A percentile compares a stretch with the other conserved stretches of the same genome.
Conservation (phyloP, 495 filamentous ascomycete genomes). For the Tirmania nivea region DNA sequence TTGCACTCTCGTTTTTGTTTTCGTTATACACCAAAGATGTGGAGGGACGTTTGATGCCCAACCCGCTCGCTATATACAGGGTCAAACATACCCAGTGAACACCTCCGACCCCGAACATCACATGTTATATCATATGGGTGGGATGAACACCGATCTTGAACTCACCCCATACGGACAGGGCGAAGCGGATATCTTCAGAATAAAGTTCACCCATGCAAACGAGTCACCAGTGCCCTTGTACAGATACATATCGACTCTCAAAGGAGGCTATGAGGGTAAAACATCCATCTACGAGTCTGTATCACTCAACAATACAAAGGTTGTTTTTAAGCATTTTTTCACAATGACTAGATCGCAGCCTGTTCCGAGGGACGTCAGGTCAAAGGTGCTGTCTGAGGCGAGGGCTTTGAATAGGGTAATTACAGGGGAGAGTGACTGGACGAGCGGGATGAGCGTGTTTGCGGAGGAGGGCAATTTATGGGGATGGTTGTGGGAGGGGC, state of each 20-base stretch:
- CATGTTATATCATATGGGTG: background rate
- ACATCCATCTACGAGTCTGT: background rate
- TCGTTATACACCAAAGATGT: background rate
- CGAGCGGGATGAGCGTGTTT: background rate
- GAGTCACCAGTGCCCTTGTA: background rate
- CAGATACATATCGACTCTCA: background rate
- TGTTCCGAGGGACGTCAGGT: background rate
- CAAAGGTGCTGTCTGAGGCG: background rate
- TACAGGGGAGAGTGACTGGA: background rate
- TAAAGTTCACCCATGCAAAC: background rate
- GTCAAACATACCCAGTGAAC: background rate
- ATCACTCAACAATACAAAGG: background rate
- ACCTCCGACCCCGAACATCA: background rate
- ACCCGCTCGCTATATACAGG: background rate
- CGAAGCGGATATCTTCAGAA: background rate
- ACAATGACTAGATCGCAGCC: background rate
- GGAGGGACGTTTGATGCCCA: background rate
- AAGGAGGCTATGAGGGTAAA: background rate
- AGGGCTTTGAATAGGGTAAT: background rate
- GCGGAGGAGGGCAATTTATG: background rate
- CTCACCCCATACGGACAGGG: background rate
- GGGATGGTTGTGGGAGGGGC: background rate
- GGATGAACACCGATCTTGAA: background rate
- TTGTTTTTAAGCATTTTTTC: background rate
- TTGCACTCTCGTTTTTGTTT: background rate